Conservation (phyloP, 768 basidiomycete genomes). For the Tulasnella sp. region DNA sequence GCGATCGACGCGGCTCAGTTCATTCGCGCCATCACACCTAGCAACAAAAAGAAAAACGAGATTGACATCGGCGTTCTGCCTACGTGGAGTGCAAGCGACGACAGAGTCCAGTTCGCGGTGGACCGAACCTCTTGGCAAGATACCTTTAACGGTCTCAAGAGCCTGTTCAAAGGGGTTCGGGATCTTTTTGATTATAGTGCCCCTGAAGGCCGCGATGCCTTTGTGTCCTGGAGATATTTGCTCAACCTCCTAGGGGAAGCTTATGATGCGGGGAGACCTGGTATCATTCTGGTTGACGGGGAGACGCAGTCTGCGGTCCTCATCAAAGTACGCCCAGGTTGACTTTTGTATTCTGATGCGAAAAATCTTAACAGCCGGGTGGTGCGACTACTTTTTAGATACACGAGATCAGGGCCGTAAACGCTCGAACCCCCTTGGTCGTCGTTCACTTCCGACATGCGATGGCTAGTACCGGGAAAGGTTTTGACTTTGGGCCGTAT, state of each 20-base stretch:
- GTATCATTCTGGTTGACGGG: not conserved
- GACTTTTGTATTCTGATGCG: too few species aligned
- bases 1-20: conserved; percentile 14
- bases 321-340: not conserved
- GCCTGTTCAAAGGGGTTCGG: not conserved
- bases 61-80: not conserved
- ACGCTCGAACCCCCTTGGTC: not conserved
- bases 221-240: not conserved
- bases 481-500: not conserved
- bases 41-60: not conserved
- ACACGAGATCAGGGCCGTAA: not conserved
- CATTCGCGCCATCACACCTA: not conserved
- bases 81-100: not conserved
- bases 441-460: not conserved
- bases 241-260: not conserved
- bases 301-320: not conserved
- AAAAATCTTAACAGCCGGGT: not conserved
- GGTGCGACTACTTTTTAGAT: not conserved
- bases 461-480: not conserved
- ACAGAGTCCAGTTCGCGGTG: not conserved
- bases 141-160: not conserved
- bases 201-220: not conserved
- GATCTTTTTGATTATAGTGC: not conserved
- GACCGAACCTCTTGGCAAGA: not conserved
- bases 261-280: not conserved